Conservation (phyloP, 805 yeast genomes). For the Candida montana region DNA sequence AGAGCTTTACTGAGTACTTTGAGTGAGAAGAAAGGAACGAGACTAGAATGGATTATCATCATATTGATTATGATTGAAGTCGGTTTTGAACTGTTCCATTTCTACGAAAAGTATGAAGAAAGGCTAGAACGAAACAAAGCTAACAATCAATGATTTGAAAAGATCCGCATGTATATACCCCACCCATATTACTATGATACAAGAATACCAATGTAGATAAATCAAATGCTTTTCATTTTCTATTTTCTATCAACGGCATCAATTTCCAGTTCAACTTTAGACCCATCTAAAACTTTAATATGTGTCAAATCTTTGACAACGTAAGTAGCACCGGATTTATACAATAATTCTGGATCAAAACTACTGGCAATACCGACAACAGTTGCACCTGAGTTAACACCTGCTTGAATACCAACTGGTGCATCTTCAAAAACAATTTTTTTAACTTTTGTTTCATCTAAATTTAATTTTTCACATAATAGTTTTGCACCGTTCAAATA, state of each 20-base stretch:
- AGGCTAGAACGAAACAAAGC: constrained; percentile 1
- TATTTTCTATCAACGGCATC: constrained; percentile 18
- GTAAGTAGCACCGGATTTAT: constrained; percentile 74
- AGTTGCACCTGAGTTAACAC: constrained; percentile 78
- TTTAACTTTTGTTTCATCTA: constrained; percentile 33
- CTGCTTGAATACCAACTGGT: constrained; percentile 85
- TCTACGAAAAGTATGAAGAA: constrained; percentile 46
- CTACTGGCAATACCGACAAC: constrained; percentile 83
- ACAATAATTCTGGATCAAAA: constrained; percentile 44
- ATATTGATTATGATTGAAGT: constrained; percentile 81
- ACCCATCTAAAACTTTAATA: constrained; percentile 23
- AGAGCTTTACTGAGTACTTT: constrained; percentile 69
- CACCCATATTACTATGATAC: no score
- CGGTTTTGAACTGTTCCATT: constrained; percentile 71
- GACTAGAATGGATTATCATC: constrained; percentile 87
- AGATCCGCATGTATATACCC: not conserved
- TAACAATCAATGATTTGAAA: not conserved
- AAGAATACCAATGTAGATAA: no score
- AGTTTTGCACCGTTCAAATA: constrained; percentile 41
- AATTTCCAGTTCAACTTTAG: constrained; percentile 19
- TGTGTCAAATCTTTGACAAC: constrained; percentile 64
- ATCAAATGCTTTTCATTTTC: no score
- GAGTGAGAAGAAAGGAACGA: constrained; percentile 68
- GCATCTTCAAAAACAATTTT: constrained; percentile 82
- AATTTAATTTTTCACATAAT: constrained; percentile 39